Conservation (phyloP, 1,139 yeast genomes). For the Kodamaea derodonti region DNA sequence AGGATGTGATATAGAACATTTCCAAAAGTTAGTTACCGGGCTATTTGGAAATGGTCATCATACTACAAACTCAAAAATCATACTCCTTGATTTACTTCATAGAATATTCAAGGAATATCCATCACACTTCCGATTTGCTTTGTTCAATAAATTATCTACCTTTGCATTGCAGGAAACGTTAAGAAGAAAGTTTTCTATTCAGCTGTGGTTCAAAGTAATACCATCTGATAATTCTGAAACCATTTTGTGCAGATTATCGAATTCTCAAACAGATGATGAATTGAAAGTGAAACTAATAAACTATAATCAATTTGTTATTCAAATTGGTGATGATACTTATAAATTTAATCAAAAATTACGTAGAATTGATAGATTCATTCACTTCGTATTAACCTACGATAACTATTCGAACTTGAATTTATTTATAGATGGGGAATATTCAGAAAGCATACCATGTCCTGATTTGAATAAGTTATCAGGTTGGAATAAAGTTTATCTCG, state of each 20-base stretch:
- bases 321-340: constrained; percentile 17
- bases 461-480: constrained; percentile 25
- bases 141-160: constrained; percentile 20
- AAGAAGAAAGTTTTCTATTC: constrained; percentile 21
- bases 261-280: constrained; percentile 18
- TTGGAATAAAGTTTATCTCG: constrained; percentile 42
- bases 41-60: constrained; percentile 10
- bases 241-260: constrained; percentile 27
- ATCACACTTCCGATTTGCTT: constrained; percentile 27
- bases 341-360: constrained; percentile 32
- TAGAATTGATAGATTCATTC: constrained; percentile 21
- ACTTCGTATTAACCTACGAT: constrained; percentile 38
- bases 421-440: constrained; percentile 40
- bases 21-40: constrained; percentile 19
- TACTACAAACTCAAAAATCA: constrained; percentile 13
- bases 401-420: constrained; percentile 33
- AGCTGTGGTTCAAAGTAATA: constrained; percentile 36
- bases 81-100: constrained; percentile 24
- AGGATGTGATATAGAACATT: constrained; percentile 28
- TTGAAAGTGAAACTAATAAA: constrained; percentile 29
- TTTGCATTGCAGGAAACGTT: constrained; percentile 12
- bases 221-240: constrained; percentile 5
- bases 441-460: constrained; percentile 45
- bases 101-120: constrained; percentile 21
- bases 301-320: constrained; percentile 31